Percentiles rank a stretch among this genome's conserved stretches.
phyloP scores from a whole-genome alignment of 2,329 filamentous ascomycete species.

The Pseudofabraea citricarpa region DNA sequence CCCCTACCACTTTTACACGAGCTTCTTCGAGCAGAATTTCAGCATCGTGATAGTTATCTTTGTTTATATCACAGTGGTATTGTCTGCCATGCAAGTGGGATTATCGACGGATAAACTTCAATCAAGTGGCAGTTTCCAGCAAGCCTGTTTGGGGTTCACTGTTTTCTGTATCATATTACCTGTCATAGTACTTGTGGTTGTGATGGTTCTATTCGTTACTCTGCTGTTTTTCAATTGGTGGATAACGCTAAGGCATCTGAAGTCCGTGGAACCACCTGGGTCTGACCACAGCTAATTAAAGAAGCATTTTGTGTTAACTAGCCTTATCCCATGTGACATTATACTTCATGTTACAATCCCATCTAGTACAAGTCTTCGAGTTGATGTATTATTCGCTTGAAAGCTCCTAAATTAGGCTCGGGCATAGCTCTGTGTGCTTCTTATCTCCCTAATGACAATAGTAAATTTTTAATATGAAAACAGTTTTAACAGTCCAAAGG shows the following conservation, averaged over 20 bases:
- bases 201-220: background rate
- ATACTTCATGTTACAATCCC: no score
- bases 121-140: conserved; percentile 34
- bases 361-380: no score
- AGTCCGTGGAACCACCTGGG: no score
- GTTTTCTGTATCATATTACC: conserved; percentile 42
- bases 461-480: no score
- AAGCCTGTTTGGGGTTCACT: conserved; percentile 41
- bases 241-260: conserved; percentile 27
- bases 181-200: conserved; percentile 15
- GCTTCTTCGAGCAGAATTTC: conserved; percentile 39
- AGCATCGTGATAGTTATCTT: conserved; percentile 33
- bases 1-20: conserved; percentile 27
- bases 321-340: no score
- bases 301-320: no score
- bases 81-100: conserved; percentile 46
- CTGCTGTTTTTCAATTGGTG: background rate
- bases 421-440: no score
- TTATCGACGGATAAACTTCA: conserved; percentile 31
- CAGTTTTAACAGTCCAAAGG: no score
- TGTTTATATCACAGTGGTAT: conserved; percentile 38
- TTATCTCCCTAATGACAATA: no score
- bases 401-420: no score
- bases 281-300: no score
- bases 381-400: no score